Evolutionary conservation across 1,139 yeast genomes (phyloP).

Genomic region (Hyphopichia wangnamkhiaoensis): DNA sequence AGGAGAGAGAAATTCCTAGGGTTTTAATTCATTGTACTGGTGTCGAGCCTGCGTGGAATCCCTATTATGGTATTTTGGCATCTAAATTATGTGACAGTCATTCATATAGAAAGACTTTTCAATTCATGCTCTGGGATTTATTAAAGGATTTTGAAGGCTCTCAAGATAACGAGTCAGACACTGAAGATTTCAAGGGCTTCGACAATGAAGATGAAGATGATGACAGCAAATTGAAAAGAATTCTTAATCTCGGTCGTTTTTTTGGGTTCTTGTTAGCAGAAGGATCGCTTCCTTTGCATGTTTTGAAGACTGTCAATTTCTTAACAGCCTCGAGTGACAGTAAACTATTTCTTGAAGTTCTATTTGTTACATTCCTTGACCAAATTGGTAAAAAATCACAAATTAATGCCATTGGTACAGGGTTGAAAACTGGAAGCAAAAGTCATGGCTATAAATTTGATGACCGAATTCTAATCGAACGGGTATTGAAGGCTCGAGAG

Average conservation of each 20-base stretch:
- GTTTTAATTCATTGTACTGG: constrained; percentile 85
- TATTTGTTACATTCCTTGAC: constrained; percentile 69
- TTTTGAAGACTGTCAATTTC: constrained; percentile 73
- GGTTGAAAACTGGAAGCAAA: constrained; percentile 29
- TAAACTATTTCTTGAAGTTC: constrained; percentile 68
- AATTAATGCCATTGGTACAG: constrained; percentile 49
- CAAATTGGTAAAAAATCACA: constrained; percentile 67
- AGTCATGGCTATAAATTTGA: constrained; percentile 47
- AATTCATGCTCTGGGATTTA: constrained; percentile 87
- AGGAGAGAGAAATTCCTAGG: constrained; percentile 83
- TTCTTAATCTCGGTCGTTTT: constrained; percentile 75
- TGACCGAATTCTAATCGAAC: constrained; percentile 54
- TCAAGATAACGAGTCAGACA: constrained; percentile 40
- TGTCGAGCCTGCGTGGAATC: constrained; percentile 83
- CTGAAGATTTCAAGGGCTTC: constrained; percentile 36
- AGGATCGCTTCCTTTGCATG: constrained; percentile 70
- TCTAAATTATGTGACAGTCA: constrained; percentile 71
- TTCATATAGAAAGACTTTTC: constrained; percentile 77
- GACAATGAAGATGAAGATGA: constrained; percentile 31
- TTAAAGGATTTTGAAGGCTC: constrained; percentile 66
- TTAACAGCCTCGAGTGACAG: constrained; percentile 69
- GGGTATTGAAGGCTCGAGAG: constrained; percentile 62
- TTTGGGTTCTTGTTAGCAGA: constrained; percentile 75
- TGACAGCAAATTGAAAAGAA: constrained; percentile 54
- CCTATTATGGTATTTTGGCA: constrained; percentile 84